Evolutionary conservation across 176 grass and related monocot species (phyloP).

Genomic region (Elymus sibiricus): DNA sequence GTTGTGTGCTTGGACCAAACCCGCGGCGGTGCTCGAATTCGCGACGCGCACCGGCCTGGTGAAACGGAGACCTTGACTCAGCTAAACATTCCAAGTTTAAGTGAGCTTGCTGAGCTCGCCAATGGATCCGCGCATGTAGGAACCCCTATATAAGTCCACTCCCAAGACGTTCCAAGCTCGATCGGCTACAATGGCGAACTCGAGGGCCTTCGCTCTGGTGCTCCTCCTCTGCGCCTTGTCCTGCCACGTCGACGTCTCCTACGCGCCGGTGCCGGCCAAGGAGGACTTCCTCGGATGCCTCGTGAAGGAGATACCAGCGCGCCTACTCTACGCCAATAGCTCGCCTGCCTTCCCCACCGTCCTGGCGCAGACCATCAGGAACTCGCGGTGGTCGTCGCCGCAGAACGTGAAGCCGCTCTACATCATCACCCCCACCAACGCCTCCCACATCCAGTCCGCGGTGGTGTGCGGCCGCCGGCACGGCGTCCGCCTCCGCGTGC

Average conservation of each 20-base stretch:
- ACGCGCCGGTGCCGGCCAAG: neutral
- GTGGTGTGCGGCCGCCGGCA: constrained; percentile 34
- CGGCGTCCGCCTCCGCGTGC: constrained; percentile 31
- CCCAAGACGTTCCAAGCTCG: neutral
- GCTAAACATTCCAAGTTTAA: too few species aligned
- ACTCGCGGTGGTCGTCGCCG: constrained; percentile 41
- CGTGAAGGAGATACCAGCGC: neutral
- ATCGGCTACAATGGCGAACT: constrained; percentile 13
- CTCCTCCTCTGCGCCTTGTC: constrained; percentile 25
- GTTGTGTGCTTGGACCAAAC: neutral
- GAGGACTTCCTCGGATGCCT: constrained; percentile 55
- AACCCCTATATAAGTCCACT: constrained; percentile 12
- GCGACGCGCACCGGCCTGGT: too few species aligned
- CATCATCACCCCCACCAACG: constrained; percentile 35
- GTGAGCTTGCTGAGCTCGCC: too few species aligned
- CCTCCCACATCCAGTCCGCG: constrained; percentile 34
- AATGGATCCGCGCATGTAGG: too few species aligned
- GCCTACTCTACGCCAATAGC: constrained; percentile 27
- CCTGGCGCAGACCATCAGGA: constrained; percentile 42
- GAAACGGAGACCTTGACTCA: too few species aligned
- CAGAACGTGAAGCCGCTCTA: constrained; percentile 28
- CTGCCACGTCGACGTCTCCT: neutral
- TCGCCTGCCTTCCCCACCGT: constrained; percentile 25
- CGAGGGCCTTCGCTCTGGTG: constrained; percentile 2
- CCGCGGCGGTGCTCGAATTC: neutral